Base-by-base conservation (phyloP, 2,329 filamentous ascomycete genomes). In the Pseudohalonectria lignicola region DNA sequence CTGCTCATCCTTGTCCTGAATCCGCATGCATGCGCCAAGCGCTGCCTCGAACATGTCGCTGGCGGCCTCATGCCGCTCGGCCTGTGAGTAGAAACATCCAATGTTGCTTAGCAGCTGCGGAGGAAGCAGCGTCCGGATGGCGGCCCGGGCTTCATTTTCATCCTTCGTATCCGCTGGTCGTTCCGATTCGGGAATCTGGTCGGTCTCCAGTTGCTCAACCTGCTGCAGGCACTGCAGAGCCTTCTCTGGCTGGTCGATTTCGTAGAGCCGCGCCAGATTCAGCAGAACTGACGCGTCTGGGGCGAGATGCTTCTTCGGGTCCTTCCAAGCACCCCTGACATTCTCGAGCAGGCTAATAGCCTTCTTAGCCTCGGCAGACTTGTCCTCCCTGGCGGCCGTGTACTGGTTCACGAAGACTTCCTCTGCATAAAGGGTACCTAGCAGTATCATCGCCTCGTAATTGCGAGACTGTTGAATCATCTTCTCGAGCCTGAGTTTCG, bases 101-200 rank as follows among this genome's bases (percentile, higher is more conserved):
- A 96, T 94, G 56, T 98, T 98, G 67, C 96, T 98, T 31, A 98
- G 71, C 2, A 96, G 69, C 53, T 94, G 87, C 4, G 92, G 92
- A 1, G 88, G 85, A 2, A 98, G 66, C 41, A 82, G 70, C 53
- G 88, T 84, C 39, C 87, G 79, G 20, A 94, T 67, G 13, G 71
- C 67, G 17, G 66, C 65, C 39, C 74, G 73, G 40, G 75, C 61
- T 21, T 74, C 70, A 3, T 66, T 69, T 41, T 82, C 74, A 38
- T 85, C 77, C 15, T 75, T 69, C 2, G 63, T 56, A 25, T 70
- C 71, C 19, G 73, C 61, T 0, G 81, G 79, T 18, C 71, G 67
- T 34, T 88, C 81, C 10, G 82, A 76, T 15, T 80, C 70, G 0
- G 79, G 74, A 31, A 94, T 75, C 45, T 84, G 82, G 31, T 86